Evolutionary conservation across 495 filamentous ascomycete genomes (phyloP).

Genomic region (Thozetella sp.): DNA sequence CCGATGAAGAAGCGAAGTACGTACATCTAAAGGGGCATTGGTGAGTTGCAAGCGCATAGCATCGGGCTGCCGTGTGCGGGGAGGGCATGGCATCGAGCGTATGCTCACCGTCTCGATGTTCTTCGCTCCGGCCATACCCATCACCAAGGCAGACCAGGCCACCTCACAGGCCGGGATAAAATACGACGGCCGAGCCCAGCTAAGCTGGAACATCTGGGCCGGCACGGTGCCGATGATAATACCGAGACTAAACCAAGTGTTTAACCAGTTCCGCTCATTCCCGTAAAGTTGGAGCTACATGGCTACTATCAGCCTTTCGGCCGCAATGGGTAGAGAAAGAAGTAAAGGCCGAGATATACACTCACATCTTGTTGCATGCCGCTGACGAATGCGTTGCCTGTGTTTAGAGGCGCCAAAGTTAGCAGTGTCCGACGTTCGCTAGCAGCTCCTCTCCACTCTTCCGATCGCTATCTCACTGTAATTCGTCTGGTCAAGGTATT

Average conservation of each 20-base stretch:
- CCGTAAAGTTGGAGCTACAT: slow-evolving; percentile 44
- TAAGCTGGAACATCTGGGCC: background rate
- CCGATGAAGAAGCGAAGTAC: slow-evolving; percentile 40
- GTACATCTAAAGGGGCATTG: slow-evolving; percentile 6
- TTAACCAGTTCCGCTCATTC: slow-evolving; percentile 40
- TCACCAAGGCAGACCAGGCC: slow-evolving; percentile 44
- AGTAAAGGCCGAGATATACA: too few relatives aligned
- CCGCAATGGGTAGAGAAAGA: too few relatives aligned
- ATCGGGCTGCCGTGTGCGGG: background rate
- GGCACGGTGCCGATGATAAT: background rate
- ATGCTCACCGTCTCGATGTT: slow-evolving; percentile 21
- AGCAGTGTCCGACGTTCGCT: too few relatives aligned
- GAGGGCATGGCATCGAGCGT: background rate
- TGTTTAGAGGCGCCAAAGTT: background rate
- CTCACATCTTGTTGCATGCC: background rate
- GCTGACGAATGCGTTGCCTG: background rate
- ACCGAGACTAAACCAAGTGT: slow-evolving; percentile 29
- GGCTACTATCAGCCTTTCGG: background rate
- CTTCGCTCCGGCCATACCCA: slow-evolving; percentile 39
- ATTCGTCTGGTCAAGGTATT: background rate
- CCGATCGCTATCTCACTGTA: background rate
- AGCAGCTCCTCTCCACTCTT: too few relatives aligned
- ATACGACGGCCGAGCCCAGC: slow-evolving; percentile 21
- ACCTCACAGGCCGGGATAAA: slow-evolving; percentile 36
- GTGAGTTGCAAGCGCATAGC: background rate